Evolutionary conservation across 2,329 filamentous ascomycete genomes (phyloP), one percentile per base, ranked within the genome.

Genomic region (Clathrospora elynae): DNA sequence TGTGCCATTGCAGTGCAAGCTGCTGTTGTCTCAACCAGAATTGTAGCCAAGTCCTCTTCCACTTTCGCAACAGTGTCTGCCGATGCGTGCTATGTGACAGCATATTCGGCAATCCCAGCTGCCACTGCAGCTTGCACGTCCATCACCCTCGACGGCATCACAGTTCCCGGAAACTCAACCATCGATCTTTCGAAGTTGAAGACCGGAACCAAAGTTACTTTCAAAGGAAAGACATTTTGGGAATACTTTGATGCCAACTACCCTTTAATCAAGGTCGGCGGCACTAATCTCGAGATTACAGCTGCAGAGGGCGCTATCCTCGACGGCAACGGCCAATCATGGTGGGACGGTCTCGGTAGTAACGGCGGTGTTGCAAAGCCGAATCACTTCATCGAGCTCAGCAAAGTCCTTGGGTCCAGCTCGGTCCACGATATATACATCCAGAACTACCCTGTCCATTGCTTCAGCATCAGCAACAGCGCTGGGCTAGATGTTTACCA

Each of bases 401-500:
- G 64, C 42, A 67, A 71, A 24, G 57, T 71, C 34, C 60, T 71
- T 47, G 71, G 58, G 1, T 42, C 70, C 36, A 73, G 71, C 14
- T 60, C 64, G 3, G 55, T 67, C 53, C 68, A 64, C 19, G 67
- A 72, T 26, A 56, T 81, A 12, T 75, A 75, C 46, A 73, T 81
- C 50, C 65, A 74, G 53, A 80, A 81, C 63, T 73, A 75, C 6
- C 78, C 79, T 1, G 75, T 79, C 1, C 78, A 81, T 52, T 71
- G 67, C 32, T 75, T 81, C 61, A 73, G 59, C 40, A 67, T 74
- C 38, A 72, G 76, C 51, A 60, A 65, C 8, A 67, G 67, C 12
- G 31, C 23, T 3, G 70, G 68, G 19, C 63, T 81, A 2, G 68
- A 67, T 3, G 46, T 85, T 14, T 67, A 68, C 6, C 61, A 71